Evolutionary conservation across 768 basidiomycete species (phyloP).

Genomic region (Lanmaoa pseudosensibilis): DNA sequence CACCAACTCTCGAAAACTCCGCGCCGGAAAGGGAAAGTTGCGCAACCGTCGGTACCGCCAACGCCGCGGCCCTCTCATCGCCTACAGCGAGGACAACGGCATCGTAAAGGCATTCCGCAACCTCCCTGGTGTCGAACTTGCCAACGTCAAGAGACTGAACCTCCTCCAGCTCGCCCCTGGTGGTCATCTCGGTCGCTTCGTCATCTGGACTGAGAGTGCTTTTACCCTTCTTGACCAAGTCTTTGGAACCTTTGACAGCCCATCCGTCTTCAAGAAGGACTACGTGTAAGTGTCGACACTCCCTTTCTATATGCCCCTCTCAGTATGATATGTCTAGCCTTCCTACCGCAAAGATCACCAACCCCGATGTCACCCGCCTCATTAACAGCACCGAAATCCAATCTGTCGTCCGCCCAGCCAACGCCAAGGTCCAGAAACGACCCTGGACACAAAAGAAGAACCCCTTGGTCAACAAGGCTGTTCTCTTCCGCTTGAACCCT

Average conservation of each 20-base stretch:
- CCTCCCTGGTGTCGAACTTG: constrained; percentile 95
- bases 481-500: constrained; percentile 97
- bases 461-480: constrained; percentile 89
- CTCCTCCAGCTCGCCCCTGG: constrained; percentile 99
- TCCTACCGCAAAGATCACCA: constrained; percentile 93
- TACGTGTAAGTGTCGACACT: constrained; percentile 57
- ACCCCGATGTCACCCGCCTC: constrained; percentile 94
- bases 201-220: constrained; percentile 98
- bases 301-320: not conserved
- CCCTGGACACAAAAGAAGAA: constrained; percentile 99
- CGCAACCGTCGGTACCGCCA: constrained; percentile 96
- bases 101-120: constrained; percentile 99
- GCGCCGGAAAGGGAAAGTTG: constrained; percentile 96
- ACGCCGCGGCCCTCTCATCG: constrained; percentile 94
- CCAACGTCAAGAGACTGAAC: constrained; percentile 92
- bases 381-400: constrained; percentile 99
- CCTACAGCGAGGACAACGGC: constrained; percentile 96
- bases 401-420: constrained; percentile 89
- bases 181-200: constrained; percentile 97
- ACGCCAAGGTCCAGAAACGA: constrained; percentile 81
- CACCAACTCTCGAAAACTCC: constrained; percentile 93
- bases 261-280: constrained; percentile 83
- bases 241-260: constrained; percentile 92
- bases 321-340: constrained; percentile 48
- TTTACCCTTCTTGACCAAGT: constrained; percentile 92